Conservation (phyloP, 768 basidiomycete genomes). For the Lentinula boryana region DNA sequence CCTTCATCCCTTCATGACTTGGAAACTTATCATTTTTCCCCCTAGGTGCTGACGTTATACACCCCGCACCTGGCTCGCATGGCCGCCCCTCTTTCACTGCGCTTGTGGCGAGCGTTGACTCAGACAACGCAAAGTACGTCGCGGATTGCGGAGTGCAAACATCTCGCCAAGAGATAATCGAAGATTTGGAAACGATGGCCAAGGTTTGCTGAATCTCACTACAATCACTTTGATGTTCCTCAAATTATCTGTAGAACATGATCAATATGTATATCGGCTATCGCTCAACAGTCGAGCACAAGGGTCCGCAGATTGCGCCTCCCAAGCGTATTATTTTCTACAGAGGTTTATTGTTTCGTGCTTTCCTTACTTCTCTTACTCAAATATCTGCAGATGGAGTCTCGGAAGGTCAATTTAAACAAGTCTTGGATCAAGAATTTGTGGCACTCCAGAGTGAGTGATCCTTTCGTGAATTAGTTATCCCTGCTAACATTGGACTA, state of each 20-base stretch:
- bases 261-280: conserved; percentile 55
- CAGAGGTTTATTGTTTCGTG: conserved; percentile 40
- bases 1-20: not conserved
- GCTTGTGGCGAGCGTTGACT: conserved; percentile 76
- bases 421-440: conserved; percentile 56
- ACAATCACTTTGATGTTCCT: not conserved
- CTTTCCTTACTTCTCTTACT: conserved; percentile 4
- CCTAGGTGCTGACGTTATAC: conserved; percentile 75
- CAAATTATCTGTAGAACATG: conserved; percentile 28
- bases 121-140: conserved; percentile 66
- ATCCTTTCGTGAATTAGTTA: not conserved
- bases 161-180: conserved; percentile 72
- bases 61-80: conserved; percentile 75
- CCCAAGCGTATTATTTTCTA: conserved; percentile 76
- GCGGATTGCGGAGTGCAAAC: conserved; percentile 57
- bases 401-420: conserved; percentile 47
- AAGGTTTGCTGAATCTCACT: conserved; percentile 29
- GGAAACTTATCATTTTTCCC: not conserved
- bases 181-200: conserved; percentile 61
- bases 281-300: conserved; percentile 48
- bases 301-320: conserved; percentile 27
- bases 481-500: not conserved
- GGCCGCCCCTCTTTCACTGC: conserved; percentile 79
- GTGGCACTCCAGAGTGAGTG: conserved; percentile 48
- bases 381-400: conserved; percentile 39